Percentiles rank a stretch among this genome's conserved stretches.
Evolutionary conservation across 768 basidiomycete genomes (phyloP).

Genomic region (Amanita subjunquillea): DNA sequence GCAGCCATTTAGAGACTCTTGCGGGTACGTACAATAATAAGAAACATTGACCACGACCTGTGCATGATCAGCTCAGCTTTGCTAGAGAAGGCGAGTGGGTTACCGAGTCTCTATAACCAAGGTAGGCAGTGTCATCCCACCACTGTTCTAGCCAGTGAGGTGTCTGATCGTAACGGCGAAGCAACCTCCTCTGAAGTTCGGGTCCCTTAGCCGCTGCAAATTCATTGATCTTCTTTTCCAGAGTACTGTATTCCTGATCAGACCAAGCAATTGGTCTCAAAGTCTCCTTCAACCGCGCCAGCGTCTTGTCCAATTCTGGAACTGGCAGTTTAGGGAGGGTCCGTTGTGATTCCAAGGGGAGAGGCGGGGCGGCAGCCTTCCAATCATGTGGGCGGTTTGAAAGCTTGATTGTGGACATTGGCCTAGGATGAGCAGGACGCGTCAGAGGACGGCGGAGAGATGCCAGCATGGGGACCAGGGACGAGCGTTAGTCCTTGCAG

Average conservation of each 20-base stretch:
- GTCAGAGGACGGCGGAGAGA: not conserved
- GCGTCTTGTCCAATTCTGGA: constrained; percentile 53
- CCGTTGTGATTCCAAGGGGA: constrained; percentile 58
- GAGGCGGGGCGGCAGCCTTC: constrained; percentile 60
- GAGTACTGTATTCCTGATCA: constrained; percentile 42
- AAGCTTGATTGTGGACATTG: constrained; percentile 13
- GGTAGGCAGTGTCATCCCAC: constrained; percentile 86
- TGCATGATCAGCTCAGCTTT: not conserved
- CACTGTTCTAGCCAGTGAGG: constrained; percentile 87
- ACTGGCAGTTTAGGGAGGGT: constrained; percentile 69
- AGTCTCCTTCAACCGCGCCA: constrained; percentile 58
- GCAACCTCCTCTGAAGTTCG: constrained; percentile 55
- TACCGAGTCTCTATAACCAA: constrained; percentile 81
- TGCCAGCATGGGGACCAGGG: not conserved
- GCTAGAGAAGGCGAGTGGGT: constrained; percentile 13
- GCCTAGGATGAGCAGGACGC: not conserved
- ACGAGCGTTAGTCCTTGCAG: not conserved
- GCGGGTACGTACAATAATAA: constrained; percentile 66
- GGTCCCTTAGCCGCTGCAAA: constrained; percentile 41
- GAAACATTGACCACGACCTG: constrained; percentile 84
- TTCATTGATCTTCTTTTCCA: constrained; percentile 54
- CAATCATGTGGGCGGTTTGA: constrained; percentile 41
- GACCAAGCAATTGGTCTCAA: constrained; percentile 66
- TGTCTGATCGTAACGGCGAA: constrained; percentile 40
- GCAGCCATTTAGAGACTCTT: not conserved